These are phyloP conservation scores for Saturnispora mendoncae DNA, from an alignment of 805 yeast species.

Conservation along the genomic window DNA sequence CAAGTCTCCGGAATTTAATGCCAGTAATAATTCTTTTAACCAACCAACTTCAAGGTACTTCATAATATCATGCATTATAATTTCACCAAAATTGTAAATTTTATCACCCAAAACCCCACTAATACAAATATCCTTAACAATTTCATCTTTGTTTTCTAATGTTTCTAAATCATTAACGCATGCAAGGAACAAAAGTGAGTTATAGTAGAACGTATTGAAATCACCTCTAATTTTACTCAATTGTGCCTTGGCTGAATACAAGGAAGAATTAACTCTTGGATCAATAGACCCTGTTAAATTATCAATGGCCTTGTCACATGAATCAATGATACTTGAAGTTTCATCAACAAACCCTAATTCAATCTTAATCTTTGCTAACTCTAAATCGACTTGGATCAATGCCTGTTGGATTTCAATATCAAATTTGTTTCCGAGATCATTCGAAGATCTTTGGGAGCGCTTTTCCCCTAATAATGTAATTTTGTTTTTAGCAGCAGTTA, in stretches of 20 bases:
- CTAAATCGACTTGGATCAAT: constrained; percentile 49
- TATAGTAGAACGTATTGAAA: constrained; percentile 73
- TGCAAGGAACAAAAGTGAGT: constrained; percentile 73
- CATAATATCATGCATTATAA: constrained; percentile 81
- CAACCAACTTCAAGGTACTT: constrained; percentile 41
- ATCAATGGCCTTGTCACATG: constrained; percentile 50
- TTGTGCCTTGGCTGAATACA: constrained; percentile 70
- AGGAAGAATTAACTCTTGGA: constrained; percentile 68
- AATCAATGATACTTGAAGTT: constrained; percentile 62
- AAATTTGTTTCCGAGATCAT: constrained; percentile 21
- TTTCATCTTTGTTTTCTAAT: constrained; percentile 30
- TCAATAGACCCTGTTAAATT: constrained; percentile 42
- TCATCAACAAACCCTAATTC: constrained; percentile 42
- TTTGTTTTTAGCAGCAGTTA: constrained; percentile 36
- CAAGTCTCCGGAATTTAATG: constrained; percentile 75
- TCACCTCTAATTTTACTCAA: constrained; percentile 67
- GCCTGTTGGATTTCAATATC: constrained; percentile 39
- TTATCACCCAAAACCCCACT: constrained; percentile 87
- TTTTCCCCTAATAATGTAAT: constrained; percentile 35
- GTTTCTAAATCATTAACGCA: constrained; percentile 45
- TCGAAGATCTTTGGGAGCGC: constrained; percentile 18
- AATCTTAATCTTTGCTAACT: constrained; percentile 65
- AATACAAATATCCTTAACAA: constrained; percentile 68
- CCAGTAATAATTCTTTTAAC: constrained; percentile 61
- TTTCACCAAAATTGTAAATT: constrained; percentile 92